These are phyloP conservation scores for Besnoitia besnoiti DNA, from an alignment of 169 alveolate genomes.

Conservation along the genomic window DNA sequence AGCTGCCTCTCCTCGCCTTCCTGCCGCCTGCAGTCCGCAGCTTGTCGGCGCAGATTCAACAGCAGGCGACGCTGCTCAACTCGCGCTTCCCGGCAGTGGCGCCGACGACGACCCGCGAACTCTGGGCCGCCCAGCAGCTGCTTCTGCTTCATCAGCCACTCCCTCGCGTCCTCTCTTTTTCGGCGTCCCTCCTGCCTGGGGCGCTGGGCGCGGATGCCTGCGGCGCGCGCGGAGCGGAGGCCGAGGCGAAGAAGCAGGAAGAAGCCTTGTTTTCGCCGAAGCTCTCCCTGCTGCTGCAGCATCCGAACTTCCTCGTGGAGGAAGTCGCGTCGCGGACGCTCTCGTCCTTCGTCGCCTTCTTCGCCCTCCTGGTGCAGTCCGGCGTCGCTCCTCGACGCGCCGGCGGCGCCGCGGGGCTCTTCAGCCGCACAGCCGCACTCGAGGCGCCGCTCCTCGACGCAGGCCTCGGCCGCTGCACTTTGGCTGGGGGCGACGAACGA, in stretches of 20 bases:
- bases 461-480: background rate
- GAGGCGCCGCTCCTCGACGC: background rate
- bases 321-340: background rate
- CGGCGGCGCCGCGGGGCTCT: slow-evolving; percentile 22
- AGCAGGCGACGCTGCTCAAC: background rate
- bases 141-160: background rate
- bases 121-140: slow-evolving; percentile 6
- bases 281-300: background rate
- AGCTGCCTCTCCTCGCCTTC: background rate
- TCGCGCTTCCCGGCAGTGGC: background rate
- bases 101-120: background rate
- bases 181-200: too few species aligned
- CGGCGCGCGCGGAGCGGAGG: background rate
- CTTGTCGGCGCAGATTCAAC: background rate
- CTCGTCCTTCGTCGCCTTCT: background rate
- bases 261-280: background rate
- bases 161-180: background rate
- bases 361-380: slow-evolving; percentile 10
- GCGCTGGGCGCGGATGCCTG: background rate
- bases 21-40: background rate
- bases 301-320: background rate
- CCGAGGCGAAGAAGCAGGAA: background rate
- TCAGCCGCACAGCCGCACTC: background rate
- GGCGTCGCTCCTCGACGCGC: background rate
- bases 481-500: background rate